Base-by-base conservation (phyloP, 2,329 filamentous ascomycete genomes). In the Dryadomyces sulphureus region DNA sequence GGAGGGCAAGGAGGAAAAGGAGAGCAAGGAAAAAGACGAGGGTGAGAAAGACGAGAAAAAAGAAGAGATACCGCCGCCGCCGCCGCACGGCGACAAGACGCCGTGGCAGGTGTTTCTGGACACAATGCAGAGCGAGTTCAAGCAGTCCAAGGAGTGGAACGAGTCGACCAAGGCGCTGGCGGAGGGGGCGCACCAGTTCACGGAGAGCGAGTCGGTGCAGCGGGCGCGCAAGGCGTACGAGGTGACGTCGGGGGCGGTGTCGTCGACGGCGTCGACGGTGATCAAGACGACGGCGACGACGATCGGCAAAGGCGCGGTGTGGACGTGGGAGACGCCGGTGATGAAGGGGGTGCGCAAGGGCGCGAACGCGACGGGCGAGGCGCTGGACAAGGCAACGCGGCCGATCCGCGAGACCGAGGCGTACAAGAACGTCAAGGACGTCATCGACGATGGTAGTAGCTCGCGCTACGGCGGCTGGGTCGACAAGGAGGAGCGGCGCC, bases 91-190 rank as follows among this genome's bases (percentile, higher is more conserved):
- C 50, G 88, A 94, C 68, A 98, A 98, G 72, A 92, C 90, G 3
- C 92, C 92, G 45, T 96, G 92, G 89, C 87, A 96, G 62, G 92
- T 98, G 27, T 98, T 98, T 68, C 86, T 86, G 59, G 92, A 98
- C 60, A 98, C 92, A n/a, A 77, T 98, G 65, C 79, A 86, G 62
- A 75, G 73, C 48, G 92, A 98, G 65, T 94, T 98, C 67, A 88
- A 95, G 64, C 84, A 87, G 45, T 96, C 89, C 16, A 94, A 96
- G 61, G 92, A 98, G 63, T 98, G 92, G 92, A 94, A 98, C 59
- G 92, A 98, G 60, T 94, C 87, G 38, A 98, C 90, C 38, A 96
- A 98, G 68, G 86, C 92, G 54, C 75, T 98, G 38, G 84, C 86
- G 17, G 86, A 85, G 42, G 85, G 84, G 6, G 87, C 90, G 17